These are phyloP conservation scores for Schwanniomyces vanrijiae DNA, from an alignment of 805 yeast species.

Conservation along the genomic window DNA sequence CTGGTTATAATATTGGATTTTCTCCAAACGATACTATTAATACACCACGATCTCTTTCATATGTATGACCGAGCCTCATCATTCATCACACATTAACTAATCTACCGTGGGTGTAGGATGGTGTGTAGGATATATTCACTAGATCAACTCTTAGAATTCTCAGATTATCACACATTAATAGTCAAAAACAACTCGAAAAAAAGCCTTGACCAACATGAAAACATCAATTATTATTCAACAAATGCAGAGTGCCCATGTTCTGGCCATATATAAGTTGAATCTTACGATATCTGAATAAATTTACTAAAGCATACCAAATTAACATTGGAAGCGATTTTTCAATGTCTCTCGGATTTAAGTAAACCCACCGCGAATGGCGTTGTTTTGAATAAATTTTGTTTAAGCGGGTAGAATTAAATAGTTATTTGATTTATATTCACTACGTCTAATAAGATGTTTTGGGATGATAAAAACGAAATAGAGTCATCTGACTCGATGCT, in stretches of 20 bases:
- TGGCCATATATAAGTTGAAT: background rate
- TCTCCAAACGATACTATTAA: background rate
- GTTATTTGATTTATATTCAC: no score
- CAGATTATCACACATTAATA: background rate
- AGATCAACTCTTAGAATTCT: background rate
- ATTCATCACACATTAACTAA: background rate
- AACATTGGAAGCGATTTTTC: background rate
- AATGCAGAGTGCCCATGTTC: background rate
- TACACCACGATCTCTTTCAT: background rate
- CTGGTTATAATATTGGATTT: background rate
- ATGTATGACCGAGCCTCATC: background rate
- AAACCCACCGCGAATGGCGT: background rate
- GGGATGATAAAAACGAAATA: background rate
- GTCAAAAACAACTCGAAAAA: background rate
- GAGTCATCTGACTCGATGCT: background rate
- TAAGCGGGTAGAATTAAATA: no score
- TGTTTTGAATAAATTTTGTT: background rate
- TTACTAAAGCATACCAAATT: background rate
- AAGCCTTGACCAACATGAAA: background rate
- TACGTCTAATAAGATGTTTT: background rate
- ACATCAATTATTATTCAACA: background rate
- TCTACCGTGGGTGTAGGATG: background rate
- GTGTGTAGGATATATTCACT: background rate
- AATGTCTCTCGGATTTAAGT: no score
- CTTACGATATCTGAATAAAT: background rate